A percentile compares a stretch with the other conserved stretches of the same genome.
phyloP scores from a whole-genome alignment of 768 basidiomycete species.

The Phylloporus sp. region DNA sequence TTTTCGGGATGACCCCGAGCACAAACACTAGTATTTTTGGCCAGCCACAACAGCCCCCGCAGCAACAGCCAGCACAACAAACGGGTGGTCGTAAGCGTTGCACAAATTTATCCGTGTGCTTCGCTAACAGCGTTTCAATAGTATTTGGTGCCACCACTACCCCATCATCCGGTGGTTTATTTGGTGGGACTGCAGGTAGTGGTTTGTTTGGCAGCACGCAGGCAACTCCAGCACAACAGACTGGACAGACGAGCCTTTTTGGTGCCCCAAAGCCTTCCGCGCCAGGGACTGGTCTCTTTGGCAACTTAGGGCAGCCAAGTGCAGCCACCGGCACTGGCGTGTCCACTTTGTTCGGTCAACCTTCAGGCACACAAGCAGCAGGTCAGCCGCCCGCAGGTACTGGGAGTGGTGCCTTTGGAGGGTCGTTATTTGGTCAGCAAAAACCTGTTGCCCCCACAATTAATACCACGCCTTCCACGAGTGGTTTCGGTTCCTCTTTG shows the following conservation, averaged over 20 bases:
- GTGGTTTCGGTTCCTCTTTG: slow-evolving; percentile 34
- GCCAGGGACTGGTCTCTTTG: slow-evolving; percentile 40
- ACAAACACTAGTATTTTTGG: slow-evolving; percentile 32
- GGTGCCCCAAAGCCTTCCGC: slow-evolving; percentile 30
- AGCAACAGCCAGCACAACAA: slow-evolving; percentile 40
- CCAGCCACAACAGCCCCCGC: slow-evolving; percentile 27
- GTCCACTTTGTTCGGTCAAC: slow-evolving; percentile 47
- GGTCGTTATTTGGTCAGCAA: slow-evolving; percentile 45
- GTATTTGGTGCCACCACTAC: slow-evolving; percentile 37
- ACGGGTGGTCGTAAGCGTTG: slow-evolving; percentile 33
- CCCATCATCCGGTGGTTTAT: slow-evolving; percentile 32
- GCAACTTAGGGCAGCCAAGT: slow-evolving; percentile 42
- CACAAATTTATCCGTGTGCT: not conserved
- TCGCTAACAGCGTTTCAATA: slow-evolving; percentile 16
- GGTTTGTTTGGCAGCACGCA: slow-evolving; percentile 36
- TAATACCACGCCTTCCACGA: slow-evolving; percentile 40
- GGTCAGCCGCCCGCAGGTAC: slow-evolving; percentile 36
- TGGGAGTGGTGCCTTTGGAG: slow-evolving; percentile 33
- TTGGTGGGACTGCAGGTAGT: slow-evolving; percentile 33
- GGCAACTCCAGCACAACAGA: slow-evolving; percentile 37
- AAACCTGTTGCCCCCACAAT: slow-evolving; percentile 50
- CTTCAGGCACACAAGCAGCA: slow-evolving; percentile 41
- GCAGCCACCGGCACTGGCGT: slow-evolving; percentile 28
- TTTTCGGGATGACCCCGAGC: slow-evolving; percentile 29
- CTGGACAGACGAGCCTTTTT: slow-evolving; percentile 28